A percentile compares a stretch with the other conserved stretches of the same genome.
phyloP scores from a whole-genome alignment of 305 asterid species.

The Petunia hybrid region DNA sequence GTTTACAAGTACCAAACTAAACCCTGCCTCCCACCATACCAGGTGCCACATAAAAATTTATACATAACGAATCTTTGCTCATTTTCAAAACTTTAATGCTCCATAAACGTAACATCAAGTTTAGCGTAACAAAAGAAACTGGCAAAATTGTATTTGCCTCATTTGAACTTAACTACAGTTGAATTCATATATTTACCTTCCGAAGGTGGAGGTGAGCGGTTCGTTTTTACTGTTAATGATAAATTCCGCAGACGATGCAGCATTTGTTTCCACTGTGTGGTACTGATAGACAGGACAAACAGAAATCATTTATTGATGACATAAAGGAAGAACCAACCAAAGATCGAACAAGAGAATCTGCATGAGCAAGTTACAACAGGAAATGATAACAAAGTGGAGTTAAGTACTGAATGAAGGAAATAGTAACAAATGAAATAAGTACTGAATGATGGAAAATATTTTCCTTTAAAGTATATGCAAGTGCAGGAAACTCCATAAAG shows the following conservation, averaged over 20 bases:
- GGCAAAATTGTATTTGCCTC: background rate
- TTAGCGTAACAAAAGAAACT: background rate
- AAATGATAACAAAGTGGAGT: background rate
- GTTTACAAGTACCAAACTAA: background rate
- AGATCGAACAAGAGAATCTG: background rate
- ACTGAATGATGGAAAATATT: no score
- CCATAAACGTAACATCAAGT: background rate
- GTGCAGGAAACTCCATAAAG: no score
- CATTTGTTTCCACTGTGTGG: background rate
- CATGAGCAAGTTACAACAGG: background rate
- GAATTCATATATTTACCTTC: background rate
- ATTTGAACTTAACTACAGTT: background rate
- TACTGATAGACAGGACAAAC: constrained; percentile 9
- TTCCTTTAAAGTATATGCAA: no score
- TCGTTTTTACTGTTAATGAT: background rate
- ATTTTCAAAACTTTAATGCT: background rate
- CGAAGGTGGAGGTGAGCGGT: background rate
- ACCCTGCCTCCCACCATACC: background rate
- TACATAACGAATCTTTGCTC: background rate
- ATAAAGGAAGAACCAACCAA: background rate
- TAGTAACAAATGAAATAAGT: background rate
- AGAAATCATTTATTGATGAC: background rate
- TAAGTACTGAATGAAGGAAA: background rate
- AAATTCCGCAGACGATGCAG: constrained; percentile 8
- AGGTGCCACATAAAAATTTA: background rate